Evolutionary conservation across 2,329 filamentous ascomycete genomes (phyloP), one percentile per base, ranked within the genome.

Genomic region (Beauveria medogensis): DNA sequence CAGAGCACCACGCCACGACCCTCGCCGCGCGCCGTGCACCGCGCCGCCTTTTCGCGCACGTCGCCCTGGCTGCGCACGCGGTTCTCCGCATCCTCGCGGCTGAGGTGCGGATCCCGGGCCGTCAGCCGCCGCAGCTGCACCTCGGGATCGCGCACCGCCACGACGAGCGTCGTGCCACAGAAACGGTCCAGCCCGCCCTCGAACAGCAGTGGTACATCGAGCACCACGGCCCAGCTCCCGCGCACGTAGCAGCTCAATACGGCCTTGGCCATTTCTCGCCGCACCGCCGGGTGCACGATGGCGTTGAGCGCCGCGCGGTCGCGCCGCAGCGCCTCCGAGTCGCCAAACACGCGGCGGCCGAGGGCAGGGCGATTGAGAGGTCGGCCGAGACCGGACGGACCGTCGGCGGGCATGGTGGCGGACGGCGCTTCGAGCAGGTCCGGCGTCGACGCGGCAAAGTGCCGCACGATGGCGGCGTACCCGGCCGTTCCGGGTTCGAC

Each of bases 221-320:
- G 80, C 41, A 99, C 88, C 4, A 96, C 91, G 0, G 92, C 92
- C 91, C 93, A 94, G 70, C 86, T 73, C 0, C 94, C 93, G 1
- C 75, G 75, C 16, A 94, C 60, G 69, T 96, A 97, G 67, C 84
- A 84, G 63, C 79, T 78, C n/a, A 91, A 70, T 61, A 97, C 82
- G 53, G 82, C 79, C 68, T 81, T 85, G 73, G 91, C 91, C 82
- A 97, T 93, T 72, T 90, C 91, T 70, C 78, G 81, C 46, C 92
- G 82, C 47, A 99, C 92, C 0, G 91, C 92, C 0, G 94, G 94
- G 72, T 99, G 94, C 55, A 97, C 90, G 66, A 99, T 97, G 54
- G 83, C 79, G 72, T 97, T 97, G 16, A 99, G 80, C 34, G 89
- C 86, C 57, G 81, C 84, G 28, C 93, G 81, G 72, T 96, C 92